Evolutionary conservation across 768 basidiomycete species (phyloP).

Genomic region (Podaxis sp.): DNA sequence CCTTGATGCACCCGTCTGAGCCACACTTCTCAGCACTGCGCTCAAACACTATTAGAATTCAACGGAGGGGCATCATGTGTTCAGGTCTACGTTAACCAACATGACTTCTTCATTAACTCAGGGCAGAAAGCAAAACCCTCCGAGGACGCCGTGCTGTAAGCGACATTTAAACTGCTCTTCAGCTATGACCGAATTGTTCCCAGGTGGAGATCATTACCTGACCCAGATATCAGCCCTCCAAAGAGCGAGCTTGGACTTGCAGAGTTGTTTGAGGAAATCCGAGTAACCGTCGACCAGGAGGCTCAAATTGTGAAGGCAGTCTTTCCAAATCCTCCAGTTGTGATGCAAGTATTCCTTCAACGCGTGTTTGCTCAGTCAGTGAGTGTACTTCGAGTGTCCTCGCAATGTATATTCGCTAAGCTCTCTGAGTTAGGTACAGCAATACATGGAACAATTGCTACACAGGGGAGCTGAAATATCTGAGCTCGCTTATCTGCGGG

Average conservation of each 20-base stretch:
- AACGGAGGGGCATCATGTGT: conserved; percentile 97
- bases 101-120: conserved; percentile 98
- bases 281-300: conserved; percentile 89
- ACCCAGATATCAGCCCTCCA: conserved; percentile 76
- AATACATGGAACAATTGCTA: conserved; percentile 89
- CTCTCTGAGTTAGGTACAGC: conserved; percentile 70
- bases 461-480: conserved; percentile 72
- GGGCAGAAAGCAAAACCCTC: conserved; percentile 59
- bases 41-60: conserved; percentile 94
- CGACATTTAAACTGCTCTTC: conserved; percentile 5
- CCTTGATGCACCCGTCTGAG: background rate
- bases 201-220: conserved; percentile 80
- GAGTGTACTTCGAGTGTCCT: conserved; percentile 22
- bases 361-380: conserved; percentile 97
- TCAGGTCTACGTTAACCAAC: conserved; percentile 98
- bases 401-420: background rate
- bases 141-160: conserved; percentile 56
- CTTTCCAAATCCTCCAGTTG: conserved; percentile 92
- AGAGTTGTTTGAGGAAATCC: conserved; percentile 82
- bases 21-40: conserved; percentile 74
- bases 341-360: conserved; percentile 98
- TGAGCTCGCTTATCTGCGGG: conserved; percentile 85
- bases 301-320: conserved; percentile 98
- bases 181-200: background rate
- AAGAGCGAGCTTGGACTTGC: conserved; percentile 74